Evolutionary conservation across 306 rosid species (phyloP), one percentile per base, ranked within the genome.

Genomic region (Gastrolobium bilobum): DNA sequence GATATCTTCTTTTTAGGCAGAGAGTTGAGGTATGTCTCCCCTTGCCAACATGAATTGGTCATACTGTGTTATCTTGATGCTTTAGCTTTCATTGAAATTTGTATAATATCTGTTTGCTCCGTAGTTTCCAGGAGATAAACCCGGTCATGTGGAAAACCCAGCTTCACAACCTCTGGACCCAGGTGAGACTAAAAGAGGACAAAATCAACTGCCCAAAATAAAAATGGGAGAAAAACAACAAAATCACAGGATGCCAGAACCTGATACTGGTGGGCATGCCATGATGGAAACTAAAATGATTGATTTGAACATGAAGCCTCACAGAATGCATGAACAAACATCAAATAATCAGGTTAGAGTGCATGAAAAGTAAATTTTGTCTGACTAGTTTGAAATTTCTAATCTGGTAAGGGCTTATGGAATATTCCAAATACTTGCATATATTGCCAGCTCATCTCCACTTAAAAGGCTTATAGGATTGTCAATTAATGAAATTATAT

Each of bases 71-170:
- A 26, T 68, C 29, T 39, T 75, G 9, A 56, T 66, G 6, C 66
- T 29, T 40, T 42, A 10, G 44, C 9, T 29, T 35, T 9, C 57
- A 62, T 53, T 47, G 44, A 58, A 50, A 50, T 20, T 47, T 63
- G 59, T 40, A 35, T 65, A 13, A 14, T 60, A n/a, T 86, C 62
- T 76, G 75, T 6, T 82, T 79, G 38, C 47, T 75, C 43, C 13
- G 37, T 77, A 93, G 98, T 93, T 93, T 84, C 97, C 97, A 48
- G 96, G 94, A 64, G 94, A 90, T 86, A 90, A 89, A 82, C 81
- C 86, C 59, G 71, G 85, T 64, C 82, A 40, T 73, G 46, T 58
- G 10, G 92, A 84, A 56, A 91, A 79, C 54, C 70, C 79, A 8
- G 78, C 78, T 64, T 69, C 83, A 14, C 81, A 82, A 34, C 81